A percentile compares a stretch with the other conserved stretches of the same genome.
Conservation (phyloP, 108 stramenopile species). For the Epithemia pelagica region DNA sequence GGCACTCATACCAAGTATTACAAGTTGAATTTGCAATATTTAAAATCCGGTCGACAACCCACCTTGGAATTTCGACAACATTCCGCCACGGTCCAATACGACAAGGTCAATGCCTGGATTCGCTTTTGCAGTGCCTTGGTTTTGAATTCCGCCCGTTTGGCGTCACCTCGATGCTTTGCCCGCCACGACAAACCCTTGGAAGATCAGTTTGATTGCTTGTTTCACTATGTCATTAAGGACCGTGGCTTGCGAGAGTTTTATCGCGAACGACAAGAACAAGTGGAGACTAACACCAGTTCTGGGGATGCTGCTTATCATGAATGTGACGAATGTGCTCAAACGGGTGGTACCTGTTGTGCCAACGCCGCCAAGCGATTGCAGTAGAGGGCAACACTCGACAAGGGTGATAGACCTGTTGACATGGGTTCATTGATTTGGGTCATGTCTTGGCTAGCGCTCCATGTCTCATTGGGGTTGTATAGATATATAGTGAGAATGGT, state of each 20-base stretch:
- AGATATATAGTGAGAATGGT: too few species aligned
- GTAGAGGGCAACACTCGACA: too few species aligned
- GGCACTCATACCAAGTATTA: slow-evolving; percentile 27
- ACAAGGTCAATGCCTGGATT: slow-evolving; percentile 44
- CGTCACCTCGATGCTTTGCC: slow-evolving; percentile 18
- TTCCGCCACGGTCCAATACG: slow-evolving; percentile 36
- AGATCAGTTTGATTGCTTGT: slow-evolving; percentile 43
- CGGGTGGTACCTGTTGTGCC: too few species aligned
- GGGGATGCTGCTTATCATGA: not conserved
- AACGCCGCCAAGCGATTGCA: too few species aligned
- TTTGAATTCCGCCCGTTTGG: slow-evolving; percentile 20
- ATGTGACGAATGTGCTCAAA: too few species aligned
- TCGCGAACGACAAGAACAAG: slow-evolving; percentile 10
- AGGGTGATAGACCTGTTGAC: too few species aligned
- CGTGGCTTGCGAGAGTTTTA: slow-evolving; percentile 33
- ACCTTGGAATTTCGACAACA: slow-evolving; percentile 70
- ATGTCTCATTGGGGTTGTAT: too few species aligned
- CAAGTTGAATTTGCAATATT: slow-evolving; percentile 61
- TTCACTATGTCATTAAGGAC: slow-evolving; percentile 51
- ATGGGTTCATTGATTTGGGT: too few species aligned
- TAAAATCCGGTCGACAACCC: slow-evolving; percentile 32
- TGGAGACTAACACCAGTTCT: not conserved
- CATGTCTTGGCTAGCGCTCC: too few species aligned
- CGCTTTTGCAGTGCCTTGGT: slow-evolving; percentile 41
- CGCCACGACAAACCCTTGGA: slow-evolving; percentile 20